phyloP scores from a whole-genome alignment of 2,329 filamentous ascomycete genomes.

The Colletotrichum sublineola region DNA sequence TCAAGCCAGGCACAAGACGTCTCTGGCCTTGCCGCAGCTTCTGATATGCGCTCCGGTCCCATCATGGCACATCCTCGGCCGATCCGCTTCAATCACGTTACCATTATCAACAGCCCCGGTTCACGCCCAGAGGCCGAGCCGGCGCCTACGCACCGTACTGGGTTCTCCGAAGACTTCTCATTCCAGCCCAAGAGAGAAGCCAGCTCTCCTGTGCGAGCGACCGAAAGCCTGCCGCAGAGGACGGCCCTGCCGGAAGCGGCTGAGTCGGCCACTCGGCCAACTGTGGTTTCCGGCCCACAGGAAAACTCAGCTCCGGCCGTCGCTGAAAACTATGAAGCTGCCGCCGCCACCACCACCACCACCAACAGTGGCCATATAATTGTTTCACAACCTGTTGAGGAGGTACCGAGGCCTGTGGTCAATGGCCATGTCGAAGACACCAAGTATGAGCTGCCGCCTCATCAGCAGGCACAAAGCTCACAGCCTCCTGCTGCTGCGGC shows the following conservation, averaged over 20 bases:
- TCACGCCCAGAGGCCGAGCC: slow-evolving; percentile 11
- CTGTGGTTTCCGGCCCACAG: slow-evolving; percentile 19
- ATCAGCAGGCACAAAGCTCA: slow-evolving; percentile 4
- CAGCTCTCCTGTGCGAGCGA: slow-evolving; percentile 37
- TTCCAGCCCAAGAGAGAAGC: slow-evolving; percentile 33
- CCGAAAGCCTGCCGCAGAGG: slow-evolving; percentile 21
- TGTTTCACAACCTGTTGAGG: slow-evolving; percentile 11
- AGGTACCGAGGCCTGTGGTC: not conserved
- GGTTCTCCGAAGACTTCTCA: slow-evolving; percentile 21
- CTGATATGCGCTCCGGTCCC: slow-evolving; percentile 17
- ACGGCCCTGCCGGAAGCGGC: slow-evolving; percentile 34
- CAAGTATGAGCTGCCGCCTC: slow-evolving; percentile 3
- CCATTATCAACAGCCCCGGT: slow-evolving; percentile 33
- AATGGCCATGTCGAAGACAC: slow-evolving; percentile 24
- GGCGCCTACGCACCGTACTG: not conserved
- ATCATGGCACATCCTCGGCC: slow-evolving; percentile 41
- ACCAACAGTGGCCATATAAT: not conserved
- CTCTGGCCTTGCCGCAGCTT: slow-evolving; percentile 3
- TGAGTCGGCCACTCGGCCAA: slow-evolving; percentile 24
- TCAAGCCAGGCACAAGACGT: slow-evolving; percentile 4
- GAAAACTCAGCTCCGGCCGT: slow-evolving; percentile 33
- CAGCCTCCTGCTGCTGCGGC: slow-evolving; percentile 7
- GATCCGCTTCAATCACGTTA: slow-evolving; percentile 38
- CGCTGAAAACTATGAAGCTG: slow-evolving; percentile 1
- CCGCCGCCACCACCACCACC: not conserved